Evolutionary conservation across 768 basidiomycete genomes (phyloP).

Genomic region (Ephemerocybe angulata): DNA sequence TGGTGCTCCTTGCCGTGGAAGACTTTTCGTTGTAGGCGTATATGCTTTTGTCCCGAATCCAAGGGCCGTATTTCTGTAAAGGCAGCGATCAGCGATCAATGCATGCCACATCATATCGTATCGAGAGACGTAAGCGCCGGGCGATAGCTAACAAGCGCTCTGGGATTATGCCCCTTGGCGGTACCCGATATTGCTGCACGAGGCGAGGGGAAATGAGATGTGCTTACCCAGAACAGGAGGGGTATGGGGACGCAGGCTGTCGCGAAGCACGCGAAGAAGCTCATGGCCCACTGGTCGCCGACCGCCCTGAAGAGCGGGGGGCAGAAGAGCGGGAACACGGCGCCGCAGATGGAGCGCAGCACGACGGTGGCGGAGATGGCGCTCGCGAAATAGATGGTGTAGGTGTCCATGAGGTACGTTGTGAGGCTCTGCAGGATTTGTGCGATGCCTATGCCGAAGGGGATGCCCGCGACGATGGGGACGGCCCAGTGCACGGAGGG

Average conservation of each 20-base stretch:
- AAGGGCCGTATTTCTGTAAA: conserved; percentile 47
- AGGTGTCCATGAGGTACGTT: conserved; percentile 70
- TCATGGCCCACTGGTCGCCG: conserved; percentile 54
- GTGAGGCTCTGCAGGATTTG: conserved; percentile 62
- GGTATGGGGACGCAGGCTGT: conserved; percentile 54
- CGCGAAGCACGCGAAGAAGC: conserved; percentile 50
- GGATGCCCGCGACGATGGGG: conserved; percentile 61
- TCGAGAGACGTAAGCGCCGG: no score
- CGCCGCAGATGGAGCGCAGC: conserved; percentile 59
- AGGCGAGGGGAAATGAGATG: background rate
- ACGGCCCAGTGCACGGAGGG: conserved; percentile 62
- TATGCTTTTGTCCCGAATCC: conserved; percentile 43
- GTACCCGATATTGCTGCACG: no score
- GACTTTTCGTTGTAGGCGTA: conserved; percentile 34
- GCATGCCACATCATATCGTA: no score
- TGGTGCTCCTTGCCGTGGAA: conserved; percentile 10
- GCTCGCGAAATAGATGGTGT: conserved; percentile 62
- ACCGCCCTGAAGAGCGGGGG: conserved; percentile 48
- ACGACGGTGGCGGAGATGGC: conserved; percentile 69
- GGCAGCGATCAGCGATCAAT: conserved; percentile 6
- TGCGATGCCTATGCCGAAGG: conserved; percentile 65
- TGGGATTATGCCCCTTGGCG: no score
- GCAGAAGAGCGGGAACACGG: conserved; percentile 58
- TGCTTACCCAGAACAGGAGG: conserved; percentile 50
- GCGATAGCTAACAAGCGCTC: no score